These are phyloP conservation scores for Rhizopus sp. DNA, from an alignment of 371 early-diverging fungal genomes.

Conservation along the genomic window DNA sequence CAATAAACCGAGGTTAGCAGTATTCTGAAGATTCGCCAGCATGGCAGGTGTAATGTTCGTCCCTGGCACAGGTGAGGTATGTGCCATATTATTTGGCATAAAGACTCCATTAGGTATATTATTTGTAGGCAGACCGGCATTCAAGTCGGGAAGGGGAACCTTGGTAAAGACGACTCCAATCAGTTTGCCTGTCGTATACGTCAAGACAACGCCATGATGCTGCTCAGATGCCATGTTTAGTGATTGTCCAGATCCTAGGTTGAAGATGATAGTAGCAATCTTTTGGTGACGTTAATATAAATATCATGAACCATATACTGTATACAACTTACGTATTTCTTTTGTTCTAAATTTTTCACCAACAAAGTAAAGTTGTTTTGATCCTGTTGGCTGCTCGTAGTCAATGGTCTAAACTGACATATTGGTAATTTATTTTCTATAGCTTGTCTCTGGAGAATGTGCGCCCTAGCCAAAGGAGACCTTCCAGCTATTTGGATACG, in stretches of 20 bases:
- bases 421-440: constrained; percentile 53
- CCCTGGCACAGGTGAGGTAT: constrained; percentile 12
- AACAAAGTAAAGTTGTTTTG: constrained; percentile 49
- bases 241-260: constrained; percentile 28
- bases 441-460: constrained; percentile 46
- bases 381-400: constrained; percentile 46
- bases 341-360: constrained; percentile 51
- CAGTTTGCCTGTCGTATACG: constrained; percentile 45
- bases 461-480: constrained; percentile 47
- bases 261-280: constrained; percentile 50
- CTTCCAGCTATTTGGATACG: constrained; percentile 52
- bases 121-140: constrained; percentile 11
- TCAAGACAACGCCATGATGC: constrained; percentile 51
- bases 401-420: constrained; percentile 54
- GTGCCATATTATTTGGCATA: background rate
- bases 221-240: constrained; percentile 21
- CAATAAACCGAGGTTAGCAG: constrained; percentile 23
- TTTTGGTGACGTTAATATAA: constrained; percentile 4
- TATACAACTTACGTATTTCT: constrained; percentile 48
- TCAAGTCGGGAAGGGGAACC: constrained; percentile 53
- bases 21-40: constrained; percentile 25
- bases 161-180: constrained; percentile 58
- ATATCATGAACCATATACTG: background rate
- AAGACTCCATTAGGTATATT: constrained; percentile 6
- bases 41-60: constrained; percentile 26